Percentiles rank a stretch among this genome's conserved stretches.
These are phyloP conservation scores for Nigrospora osmanthi DNA, from an alignment of 2,329 filamentous ascomycete genomes.

Conservation along the genomic window DNA sequence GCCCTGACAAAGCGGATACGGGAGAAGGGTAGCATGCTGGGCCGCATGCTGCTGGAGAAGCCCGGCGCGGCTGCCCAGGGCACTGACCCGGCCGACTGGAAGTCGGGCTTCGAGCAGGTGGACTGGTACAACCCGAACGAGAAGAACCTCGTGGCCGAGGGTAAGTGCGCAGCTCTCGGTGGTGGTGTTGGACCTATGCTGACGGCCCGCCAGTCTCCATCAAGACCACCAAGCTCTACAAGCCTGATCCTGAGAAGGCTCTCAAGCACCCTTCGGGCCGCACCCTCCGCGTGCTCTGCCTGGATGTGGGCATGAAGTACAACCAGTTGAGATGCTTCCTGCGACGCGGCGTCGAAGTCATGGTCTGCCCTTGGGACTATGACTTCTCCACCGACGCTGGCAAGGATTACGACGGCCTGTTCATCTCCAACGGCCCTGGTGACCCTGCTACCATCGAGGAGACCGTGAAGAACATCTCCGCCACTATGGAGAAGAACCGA, in stretches of 20 bases:
- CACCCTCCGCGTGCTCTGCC: conserved; percentile 76
- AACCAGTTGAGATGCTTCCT: conserved; percentile 95
- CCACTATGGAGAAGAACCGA: conserved; percentile 68
- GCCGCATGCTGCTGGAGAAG: conserved; percentile 74
- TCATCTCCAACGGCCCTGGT: conserved; percentile 96
- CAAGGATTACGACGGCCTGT: conserved; percentile 89
- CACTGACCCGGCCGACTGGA: conserved; percentile 31
- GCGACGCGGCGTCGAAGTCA: conserved; percentile 82
- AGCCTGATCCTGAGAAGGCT: conserved; percentile 60
- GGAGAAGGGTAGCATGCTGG: conserved; percentile 92
- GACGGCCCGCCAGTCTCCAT: conserved; percentile 66
- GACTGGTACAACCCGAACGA: conserved; percentile 90
- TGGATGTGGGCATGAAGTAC: conserved; percentile 97
- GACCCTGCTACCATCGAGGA: conserved; percentile 79
- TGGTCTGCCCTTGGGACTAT: conserved; percentile 95
- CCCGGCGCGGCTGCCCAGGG: conserved; percentile 33
- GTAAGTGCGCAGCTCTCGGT: conserved; percentile 48
- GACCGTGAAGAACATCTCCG: conserved; percentile 73
- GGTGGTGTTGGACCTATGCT: conserved; percentile 25
- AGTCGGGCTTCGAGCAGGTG: conserved; percentile 64
- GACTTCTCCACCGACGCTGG: conserved; percentile 72
- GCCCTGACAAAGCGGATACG: conserved; percentile 91
- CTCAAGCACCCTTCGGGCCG: conserved; percentile 86
- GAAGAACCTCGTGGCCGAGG: conserved; percentile 88
- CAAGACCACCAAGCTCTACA: conserved; percentile 77